These are phyloP conservation scores for Bipolaris gigantea DNA, from an alignment of 2,329 filamentous ascomycete species.

Conservation along the genomic window DNA sequence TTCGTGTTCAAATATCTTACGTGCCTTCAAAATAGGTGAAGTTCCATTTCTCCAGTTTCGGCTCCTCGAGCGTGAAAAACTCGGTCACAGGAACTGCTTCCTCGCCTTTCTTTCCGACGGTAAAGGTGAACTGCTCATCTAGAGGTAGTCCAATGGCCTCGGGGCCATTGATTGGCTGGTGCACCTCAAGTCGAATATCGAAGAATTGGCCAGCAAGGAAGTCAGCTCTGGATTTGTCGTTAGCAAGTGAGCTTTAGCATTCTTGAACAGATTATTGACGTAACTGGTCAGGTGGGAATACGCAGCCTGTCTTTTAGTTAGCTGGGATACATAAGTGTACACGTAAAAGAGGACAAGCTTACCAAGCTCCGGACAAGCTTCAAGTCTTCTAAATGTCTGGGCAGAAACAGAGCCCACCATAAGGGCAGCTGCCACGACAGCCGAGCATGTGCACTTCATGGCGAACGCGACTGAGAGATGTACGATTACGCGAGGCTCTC, in stretches of 20 bases:
- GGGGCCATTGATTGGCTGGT: constrained; percentile 78
- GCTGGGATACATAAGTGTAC: constrained; percentile 1
- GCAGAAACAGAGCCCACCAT: constrained; percentile 41
- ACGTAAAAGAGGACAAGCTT: constrained; percentile 16
- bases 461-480: constrained; percentile 22
- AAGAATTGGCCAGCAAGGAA: constrained; percentile 84
- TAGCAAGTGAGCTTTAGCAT: constrained; percentile 5
- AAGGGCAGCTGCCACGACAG: constrained; percentile 33
- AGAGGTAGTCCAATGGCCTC: constrained; percentile 72
- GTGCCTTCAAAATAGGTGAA: constrained; percentile 79
- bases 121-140: constrained; percentile 75
- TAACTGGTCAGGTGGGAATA: constrained; percentile 63
- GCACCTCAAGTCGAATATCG: constrained; percentile 80
- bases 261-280: constrained; percentile 18
- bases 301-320: constrained; percentile 45
- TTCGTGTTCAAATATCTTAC: constrained; percentile 8
- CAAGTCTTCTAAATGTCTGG: constrained; percentile 60
- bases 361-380: constrained; percentile 59
- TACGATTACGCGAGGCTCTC: constrained; percentile 17
- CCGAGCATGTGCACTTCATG: constrained; percentile 38
- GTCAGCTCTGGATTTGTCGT: constrained; percentile 58
- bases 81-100: constrained; percentile 60
- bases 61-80: constrained; percentile 72
- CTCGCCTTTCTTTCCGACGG: constrained; percentile 65
- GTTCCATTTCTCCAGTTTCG: constrained; percentile 76